Conservation (phyloP, 805 yeast species). For the Starmerella cellae region DNA sequence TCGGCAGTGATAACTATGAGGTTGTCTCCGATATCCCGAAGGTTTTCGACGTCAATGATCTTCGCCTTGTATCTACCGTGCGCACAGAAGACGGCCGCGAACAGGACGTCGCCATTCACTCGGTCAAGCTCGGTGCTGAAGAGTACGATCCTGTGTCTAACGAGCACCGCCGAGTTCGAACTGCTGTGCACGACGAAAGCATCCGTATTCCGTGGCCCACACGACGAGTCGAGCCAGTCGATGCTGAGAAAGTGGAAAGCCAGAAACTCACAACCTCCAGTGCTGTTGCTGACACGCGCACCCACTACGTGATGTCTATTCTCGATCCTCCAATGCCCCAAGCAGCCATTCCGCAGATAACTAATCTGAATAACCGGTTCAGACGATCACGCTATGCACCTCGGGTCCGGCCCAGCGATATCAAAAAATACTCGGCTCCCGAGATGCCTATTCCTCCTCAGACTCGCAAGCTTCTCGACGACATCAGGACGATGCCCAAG, state of each 20-base stretch:
- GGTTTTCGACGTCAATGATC: conserved; percentile 43
- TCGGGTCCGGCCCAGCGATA: conserved; percentile 47
- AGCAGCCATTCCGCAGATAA: conserved; percentile 50
- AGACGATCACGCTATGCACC: conserved; percentile 38
- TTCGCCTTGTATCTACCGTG: conserved; percentile 68
- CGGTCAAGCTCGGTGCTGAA: conserved; percentile 49
- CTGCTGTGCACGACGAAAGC: conserved; percentile 54
- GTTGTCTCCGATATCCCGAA: conserved; percentile 61
- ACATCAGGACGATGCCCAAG: conserved; percentile 23
- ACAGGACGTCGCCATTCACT: conserved; percentile 67
- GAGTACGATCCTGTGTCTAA: conserved; percentile 66
- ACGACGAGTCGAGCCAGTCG: conserved; percentile 28
- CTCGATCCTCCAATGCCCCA: conserved; percentile 57
- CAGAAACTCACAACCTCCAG: conserved; percentile 39
- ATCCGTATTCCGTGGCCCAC: conserved; percentile 89
- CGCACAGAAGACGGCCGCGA: conserved; percentile 48
- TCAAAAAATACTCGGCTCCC: conserved; percentile 52
- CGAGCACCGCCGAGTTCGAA: conserved; percentile 62
- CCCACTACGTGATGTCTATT: conserved; percentile 58
- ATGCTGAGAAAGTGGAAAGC: conserved; percentile 31
- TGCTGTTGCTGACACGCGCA: conserved; percentile 50
- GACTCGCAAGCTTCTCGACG: conserved; percentile 30
- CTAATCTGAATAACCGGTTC: conserved; percentile 63
- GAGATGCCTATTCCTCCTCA: conserved; percentile 60
- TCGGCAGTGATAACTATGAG: conserved; percentile 42